Evolutionary conservation across 495 filamentous ascomycete species (phyloP), one percentile per base, ranked within the genome.

Genomic region (Aspergillus leporis): DNA sequence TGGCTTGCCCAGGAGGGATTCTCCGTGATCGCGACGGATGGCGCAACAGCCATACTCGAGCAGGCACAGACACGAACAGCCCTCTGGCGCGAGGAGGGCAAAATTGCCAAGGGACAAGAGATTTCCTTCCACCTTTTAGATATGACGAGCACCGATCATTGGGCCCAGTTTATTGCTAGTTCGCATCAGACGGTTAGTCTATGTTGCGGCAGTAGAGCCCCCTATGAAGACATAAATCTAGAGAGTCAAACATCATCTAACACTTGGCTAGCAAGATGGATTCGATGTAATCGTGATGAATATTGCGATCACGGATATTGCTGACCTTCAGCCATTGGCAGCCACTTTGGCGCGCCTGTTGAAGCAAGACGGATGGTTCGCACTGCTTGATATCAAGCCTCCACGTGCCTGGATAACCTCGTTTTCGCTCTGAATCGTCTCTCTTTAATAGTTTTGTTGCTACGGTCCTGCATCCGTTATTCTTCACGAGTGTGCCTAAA

Each of bases 281-380:
- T 62, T 62, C 28, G 60, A 62, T 31, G 32, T 62, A 14, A 55
- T 62, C 13, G 53, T 55, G 1, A 58, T 62, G 54, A 62, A 62
- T 22, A 62, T 62, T 53, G 60, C 23, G 10, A 12, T 62, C 3
- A 62, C 58, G 60, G 60, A 62, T 48, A 58, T 62, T 18, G 36
- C 25, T 3, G 60, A 62, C 30, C 38, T 62, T 9, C 19, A 50
- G 48, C 60, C 60, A 19, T 36, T 62, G 3, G 60, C 60, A 3
- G 23, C 16, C 9, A 21, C 22, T 28, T 49, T 62, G 54, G 52
- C 22, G 28, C 18, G 21, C 0, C 19, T 53, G 4, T 18, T 57
- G 12, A 48, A 49, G 41, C 54, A 18, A 22, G 45, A 55, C 22
- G 58, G 58, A 5, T 55, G 58, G 58, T 60, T 2, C 50, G 58